Conservation (phyloP, 495 filamentous ascomycete genomes). For the Lasiosphaeriaceae sp. region DNA sequence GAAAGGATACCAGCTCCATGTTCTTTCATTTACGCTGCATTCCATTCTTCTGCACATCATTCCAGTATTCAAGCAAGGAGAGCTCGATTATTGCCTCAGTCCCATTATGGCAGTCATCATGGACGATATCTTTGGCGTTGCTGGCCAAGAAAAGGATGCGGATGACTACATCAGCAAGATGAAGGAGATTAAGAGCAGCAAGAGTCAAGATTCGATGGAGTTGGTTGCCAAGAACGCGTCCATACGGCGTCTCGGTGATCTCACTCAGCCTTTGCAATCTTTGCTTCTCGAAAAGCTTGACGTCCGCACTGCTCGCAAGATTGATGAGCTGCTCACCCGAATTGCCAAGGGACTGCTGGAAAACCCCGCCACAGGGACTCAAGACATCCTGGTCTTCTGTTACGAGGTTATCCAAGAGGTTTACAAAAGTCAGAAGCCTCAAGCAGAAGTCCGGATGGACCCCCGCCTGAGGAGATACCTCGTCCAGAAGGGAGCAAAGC, state of each 20-base stretch:
- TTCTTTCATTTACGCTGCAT: slow-evolving; percentile 92
- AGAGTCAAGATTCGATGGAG: slow-evolving; percentile 97
- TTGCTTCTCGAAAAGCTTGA: slow-evolving; percentile 80
- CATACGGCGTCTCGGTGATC: slow-evolving; percentile 63
- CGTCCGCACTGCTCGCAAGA: slow-evolving; percentile 72
- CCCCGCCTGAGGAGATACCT: slow-evolving; percentile 67
- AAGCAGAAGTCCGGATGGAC: slow-evolving; percentile 46
- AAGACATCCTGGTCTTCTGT: slow-evolving; percentile 83
- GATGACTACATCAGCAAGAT: slow-evolving; percentile 92
- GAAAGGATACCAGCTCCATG: slow-evolving; percentile 88
- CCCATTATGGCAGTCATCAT: slow-evolving; percentile 80
- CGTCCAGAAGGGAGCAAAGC: slow-evolving; percentile 68
- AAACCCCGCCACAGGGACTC: slow-evolving; percentile 70
- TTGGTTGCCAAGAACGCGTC: slow-evolving; percentile 78
- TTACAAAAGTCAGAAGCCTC: slow-evolving; percentile 55
- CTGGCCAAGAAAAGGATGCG: slow-evolving; percentile 96
- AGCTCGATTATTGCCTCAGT: slow-evolving; percentile 81
- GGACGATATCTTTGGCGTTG: slow-evolving; percentile 95
- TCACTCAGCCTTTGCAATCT: slow-evolving; percentile 71
- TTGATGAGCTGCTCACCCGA: slow-evolving; percentile 83
- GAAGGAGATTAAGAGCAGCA: slow-evolving; percentile 96
- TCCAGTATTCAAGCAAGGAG: slow-evolving; percentile 72
- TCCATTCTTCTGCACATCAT: slow-evolving; percentile 76
- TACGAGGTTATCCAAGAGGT: slow-evolving; percentile 88
- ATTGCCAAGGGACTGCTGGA: slow-evolving; percentile 77